Base-by-base conservation (phyloP, 2,329 filamentous ascomycete species). In the Leptoxyphium fumago region DNA sequence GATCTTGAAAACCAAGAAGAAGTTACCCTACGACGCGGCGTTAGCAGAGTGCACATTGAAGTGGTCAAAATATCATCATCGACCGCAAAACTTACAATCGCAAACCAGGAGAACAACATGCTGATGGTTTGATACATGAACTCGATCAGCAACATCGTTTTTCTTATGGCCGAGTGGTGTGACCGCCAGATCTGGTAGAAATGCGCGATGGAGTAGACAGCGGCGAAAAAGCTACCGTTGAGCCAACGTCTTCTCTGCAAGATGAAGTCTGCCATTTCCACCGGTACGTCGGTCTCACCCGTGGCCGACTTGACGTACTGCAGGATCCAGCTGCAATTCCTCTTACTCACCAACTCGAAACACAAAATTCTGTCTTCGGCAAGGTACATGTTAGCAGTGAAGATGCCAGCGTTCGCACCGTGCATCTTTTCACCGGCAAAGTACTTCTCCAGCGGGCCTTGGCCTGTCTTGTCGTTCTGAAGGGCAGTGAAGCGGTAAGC, bases 51-150 rank as follows among this genome's bases (percentile, higher is more conserved):
- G 7, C 21, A n/a, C 21, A 4, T 26, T 7, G 21, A 26, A 26
- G 7, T 3, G 21, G 21, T 26, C 7, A 26, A 7, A 7, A 7
- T 7, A 26, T 7, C 21, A 7, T 26, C 21, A 26, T 26, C 21
- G n/a, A n/a, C n/a, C n/a, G n/a, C n/a, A 15, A 6, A 15, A 62
- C 67, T 62, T 59, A 71, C 84, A 58, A 96, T 91, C 55, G 83
- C 86, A 61, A 98, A 96, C 91, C 91, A 98, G 43, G 91, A 88
- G 62, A 96, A 98, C 59, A 98, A 75, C 85, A 96, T 95, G 72
- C 85, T 94, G 64, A 89, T 74, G 1, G 86, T 91, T 64, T 95
- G 88, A 68, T 95, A 98, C 52, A 82, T 70, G 63, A 95, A 96
- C 61, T 98, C 91, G 52, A 96, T 65, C 55, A 94, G 75, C 64